Evolutionary conservation across 192 early-diverging fungal genomes (phyloP).

Genomic region (Helicostylum pulchrum): DNA sequence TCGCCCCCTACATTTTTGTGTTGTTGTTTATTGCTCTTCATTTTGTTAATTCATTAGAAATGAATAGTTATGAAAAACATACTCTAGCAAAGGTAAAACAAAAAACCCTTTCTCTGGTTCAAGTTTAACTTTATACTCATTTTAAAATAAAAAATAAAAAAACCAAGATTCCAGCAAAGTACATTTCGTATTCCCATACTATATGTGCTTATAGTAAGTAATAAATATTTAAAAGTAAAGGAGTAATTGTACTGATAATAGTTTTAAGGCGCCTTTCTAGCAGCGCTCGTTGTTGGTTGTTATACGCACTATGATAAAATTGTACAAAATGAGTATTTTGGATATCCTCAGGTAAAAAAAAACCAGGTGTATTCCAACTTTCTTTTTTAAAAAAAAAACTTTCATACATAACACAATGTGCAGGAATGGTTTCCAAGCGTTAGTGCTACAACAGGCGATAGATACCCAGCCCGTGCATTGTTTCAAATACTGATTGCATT

Average conservation of each 20-base stretch:
- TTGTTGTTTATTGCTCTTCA: no score
- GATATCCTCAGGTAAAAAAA: slow-evolving; percentile 75
- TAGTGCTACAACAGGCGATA: slow-evolving; percentile 73
- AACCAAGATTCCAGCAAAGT: slow-evolving; percentile 9
- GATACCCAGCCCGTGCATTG: slow-evolving; percentile 67
- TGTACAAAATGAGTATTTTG: slow-evolving; percentile 70
- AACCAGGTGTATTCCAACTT: no score
- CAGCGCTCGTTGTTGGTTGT: slow-evolving; percentile 63
- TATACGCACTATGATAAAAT: slow-evolving; percentile 75
- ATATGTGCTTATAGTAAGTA: slow-evolving; percentile 21
- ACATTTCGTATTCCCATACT: slow-evolving; percentile 17
- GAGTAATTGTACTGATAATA: not conserved
- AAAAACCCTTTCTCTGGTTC: no score
- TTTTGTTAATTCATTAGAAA: no score
- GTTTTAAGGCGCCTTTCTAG: slow-evolving; percentile 56
- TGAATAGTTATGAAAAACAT: no score
- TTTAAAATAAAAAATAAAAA: no score
- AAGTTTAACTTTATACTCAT: no score
- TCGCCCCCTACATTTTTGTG: no score
- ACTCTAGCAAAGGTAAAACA: no score
- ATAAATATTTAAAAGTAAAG: not conserved
- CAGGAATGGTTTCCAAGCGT: slow-evolving; percentile 81
- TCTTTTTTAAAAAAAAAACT: not conserved
- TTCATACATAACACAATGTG: not conserved
- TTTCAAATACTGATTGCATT: slow-evolving; percentile 78